Conservation (phyloP, 2,329 filamentous ascomycete species). For the Aspergillus sp. region DNA sequence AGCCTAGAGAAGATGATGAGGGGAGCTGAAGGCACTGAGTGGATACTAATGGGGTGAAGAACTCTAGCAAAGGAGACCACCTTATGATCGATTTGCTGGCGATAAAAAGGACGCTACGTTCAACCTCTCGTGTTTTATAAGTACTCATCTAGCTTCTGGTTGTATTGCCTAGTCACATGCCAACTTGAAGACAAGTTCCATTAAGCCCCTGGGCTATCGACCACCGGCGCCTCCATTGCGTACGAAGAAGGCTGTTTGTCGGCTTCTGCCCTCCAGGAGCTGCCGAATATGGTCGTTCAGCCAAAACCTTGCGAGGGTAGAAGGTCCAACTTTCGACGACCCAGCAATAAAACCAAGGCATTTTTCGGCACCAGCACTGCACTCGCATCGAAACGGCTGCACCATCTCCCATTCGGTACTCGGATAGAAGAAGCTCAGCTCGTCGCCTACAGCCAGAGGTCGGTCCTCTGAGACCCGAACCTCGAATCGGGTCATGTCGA, state of each 20-base stretch:
- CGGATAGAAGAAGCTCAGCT: constrained; percentile 44
- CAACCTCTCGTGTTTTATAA: too few relatives aligned
- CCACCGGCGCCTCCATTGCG: background rate
- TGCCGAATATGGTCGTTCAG: background rate
- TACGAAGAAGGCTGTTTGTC: background rate
- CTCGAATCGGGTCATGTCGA: constrained; percentile 43
- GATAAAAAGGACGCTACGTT: too few relatives aligned
- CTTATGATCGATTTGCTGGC: too few relatives aligned
- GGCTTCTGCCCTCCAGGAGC: background rate
- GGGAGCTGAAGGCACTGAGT: too few relatives aligned
- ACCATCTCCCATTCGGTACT: constrained; percentile 44
- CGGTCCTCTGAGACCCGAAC: constrained; percentile 29
- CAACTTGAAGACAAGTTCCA: too few relatives aligned
- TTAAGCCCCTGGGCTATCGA: background rate
- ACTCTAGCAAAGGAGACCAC: too few relatives aligned
- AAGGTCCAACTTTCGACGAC: background rate
- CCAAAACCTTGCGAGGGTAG: background rate
- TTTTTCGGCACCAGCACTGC: constrained; percentile 16
- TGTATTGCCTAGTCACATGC: too few relatives aligned
- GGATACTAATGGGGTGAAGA: too few relatives aligned
- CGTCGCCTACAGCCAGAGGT: constrained; percentile 34
- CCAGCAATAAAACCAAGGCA: constrained; percentile 1
- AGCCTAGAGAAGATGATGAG: too few relatives aligned
- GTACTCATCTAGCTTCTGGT: too few relatives aligned
- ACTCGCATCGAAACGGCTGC: constrained; percentile 39